Evolutionary conservation across 768 basidiomycete species (phyloP), one percentile per base, ranked within the genome.

Genomic region (Gloeophyllum trabeum): DNA sequence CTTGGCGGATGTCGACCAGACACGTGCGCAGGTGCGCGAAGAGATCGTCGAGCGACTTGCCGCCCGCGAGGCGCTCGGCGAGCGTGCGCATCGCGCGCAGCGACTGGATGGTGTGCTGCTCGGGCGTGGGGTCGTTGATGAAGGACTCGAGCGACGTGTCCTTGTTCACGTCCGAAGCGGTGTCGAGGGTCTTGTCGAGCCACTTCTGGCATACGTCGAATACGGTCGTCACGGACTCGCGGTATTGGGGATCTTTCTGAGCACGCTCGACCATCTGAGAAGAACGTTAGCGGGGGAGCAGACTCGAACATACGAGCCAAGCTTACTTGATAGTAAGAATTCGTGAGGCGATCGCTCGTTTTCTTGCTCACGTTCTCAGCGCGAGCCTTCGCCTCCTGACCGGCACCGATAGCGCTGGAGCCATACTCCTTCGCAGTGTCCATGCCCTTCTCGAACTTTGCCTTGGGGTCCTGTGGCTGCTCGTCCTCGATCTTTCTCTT

Each of bases 361-460:
- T 64, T 62, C 12, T 71, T 61, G 0, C 63, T 55, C 28, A 63
- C 55, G 12, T 79, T 72, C 47, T 78, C 58, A 1, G 63, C 57
- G 4, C 64, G 61, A 1, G 52, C 57, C 2, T 63, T 60, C 3
- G 66, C 64, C 1, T 57, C 54, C 50, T 81, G 75, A 3, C 64
- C 62, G 0, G 62, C 63, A 3, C 73, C 78, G 21, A 85, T 84
- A 5, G 66, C 69, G 24, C 62, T 62, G 0, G 69, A 71, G 5
- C 83, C 83, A 0, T 62, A 65, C 7, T 61, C 67, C 54, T 80
- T 84, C 6, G 73, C 62, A 0, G 68, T 69, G 23, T 83, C 83
- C 74, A 85, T 79, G 0, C 76, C 68, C 48, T 73, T 72, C 58
- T 82, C 77, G 53, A 79, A 86, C 21, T 67, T 63, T 5, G 65